These are phyloP conservation scores for Stagonosporopsis vannaccii DNA, from an alignment of 2,329 filamentous ascomycete species.

Conservation along the genomic window DNA sequence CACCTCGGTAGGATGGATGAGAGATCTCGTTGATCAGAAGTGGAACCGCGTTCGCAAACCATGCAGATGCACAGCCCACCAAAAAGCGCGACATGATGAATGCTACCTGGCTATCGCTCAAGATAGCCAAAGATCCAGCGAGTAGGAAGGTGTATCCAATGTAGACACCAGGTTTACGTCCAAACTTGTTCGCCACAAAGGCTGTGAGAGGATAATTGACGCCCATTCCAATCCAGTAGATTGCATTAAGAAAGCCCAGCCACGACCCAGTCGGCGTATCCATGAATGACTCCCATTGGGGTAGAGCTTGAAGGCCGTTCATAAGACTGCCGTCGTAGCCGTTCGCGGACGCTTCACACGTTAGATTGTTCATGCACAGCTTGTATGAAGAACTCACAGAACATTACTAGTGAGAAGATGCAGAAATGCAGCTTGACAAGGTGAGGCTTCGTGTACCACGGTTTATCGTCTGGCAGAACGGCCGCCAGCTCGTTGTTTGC, in stretches of 20 bases:
- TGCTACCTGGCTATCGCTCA: slow-evolving; percentile 19
- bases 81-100: slow-evolving; percentile 51
- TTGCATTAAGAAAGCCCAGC: slow-evolving; percentile 16
- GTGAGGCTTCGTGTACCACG: slow-evolving; percentile 14
- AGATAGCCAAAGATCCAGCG: slow-evolving; percentile 38
- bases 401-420: slow-evolving; percentile 13
- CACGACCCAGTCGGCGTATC: slow-evolving; percentile 24
- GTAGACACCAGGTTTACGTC: slow-evolving; percentile 44
- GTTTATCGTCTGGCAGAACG: slow-evolving; percentile 14
- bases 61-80: slow-evolving; percentile 47
- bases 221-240: slow-evolving; percentile 28
- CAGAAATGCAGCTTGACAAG: slow-evolving; percentile 20
- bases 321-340: slow-evolving; percentile 42
- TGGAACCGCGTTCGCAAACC: slow-evolving; percentile 44
- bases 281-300: slow-evolving; percentile 24
- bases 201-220: slow-evolving; percentile 39
- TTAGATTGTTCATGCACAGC: neutral
- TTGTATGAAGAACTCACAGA: slow-evolving; percentile 2
- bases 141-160: slow-evolving; percentile 45
- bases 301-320: slow-evolving; percentile 37
- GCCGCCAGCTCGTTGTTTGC: slow-evolving; percentile 3
- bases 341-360: slow-evolving; percentile 24
- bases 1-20: slow-evolving; percentile 50
- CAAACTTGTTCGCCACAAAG: slow-evolving; percentile 46
- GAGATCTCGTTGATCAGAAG: slow-evolving; percentile 53